Percentiles rank a stretch among this genome's conserved stretches.
Conservation (phyloP, 2,329 filamentous ascomycete genomes). For the Fusarium pseudocircinatum region DNA sequence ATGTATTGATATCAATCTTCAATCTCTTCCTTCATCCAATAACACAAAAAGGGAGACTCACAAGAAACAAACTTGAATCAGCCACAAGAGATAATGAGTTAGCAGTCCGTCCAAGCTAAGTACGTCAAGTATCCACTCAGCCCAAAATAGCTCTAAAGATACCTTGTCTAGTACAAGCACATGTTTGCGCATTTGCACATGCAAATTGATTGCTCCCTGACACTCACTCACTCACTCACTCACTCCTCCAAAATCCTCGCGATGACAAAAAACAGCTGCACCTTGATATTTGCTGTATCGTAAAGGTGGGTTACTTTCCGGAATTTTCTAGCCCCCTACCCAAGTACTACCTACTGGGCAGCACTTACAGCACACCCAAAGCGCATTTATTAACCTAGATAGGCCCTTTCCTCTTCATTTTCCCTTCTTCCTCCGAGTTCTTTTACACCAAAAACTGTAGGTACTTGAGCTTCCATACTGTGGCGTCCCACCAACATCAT, state of each 20-base stretch:
- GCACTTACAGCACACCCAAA: background rate
- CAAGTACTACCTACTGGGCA: background rate
- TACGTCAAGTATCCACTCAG: constrained; percentile 29
- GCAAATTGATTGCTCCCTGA: constrained; percentile 10
- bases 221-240: background rate
- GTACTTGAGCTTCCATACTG: constrained; percentile 23
- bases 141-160: constrained; percentile 33
- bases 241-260: constrained; percentile 8
- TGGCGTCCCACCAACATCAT: constrained; percentile 40
- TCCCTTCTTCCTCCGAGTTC: constrained; percentile 1
- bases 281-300: background rate
- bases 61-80: constrained; percentile 21
- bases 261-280: constrained; percentile 29
- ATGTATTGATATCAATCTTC: background rate
- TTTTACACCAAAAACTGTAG: constrained; percentile 6
- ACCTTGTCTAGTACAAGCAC: constrained; percentile 35
- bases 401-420: background rate
- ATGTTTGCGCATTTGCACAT: constrained; percentile 31
- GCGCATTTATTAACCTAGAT: constrained; percentile 19
- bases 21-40: background rate
- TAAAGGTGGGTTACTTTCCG: constrained; percentile 29
- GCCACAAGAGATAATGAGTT: constrained; percentile 15
- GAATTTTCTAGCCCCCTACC: constrained; percentile 8
- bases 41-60: constrained; percentile 12
- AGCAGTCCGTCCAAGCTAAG: background rate